phyloP scores from a whole-genome alignment of 2,329 filamentous ascomycete genomes.

The Penicillium expansum region DNA sequence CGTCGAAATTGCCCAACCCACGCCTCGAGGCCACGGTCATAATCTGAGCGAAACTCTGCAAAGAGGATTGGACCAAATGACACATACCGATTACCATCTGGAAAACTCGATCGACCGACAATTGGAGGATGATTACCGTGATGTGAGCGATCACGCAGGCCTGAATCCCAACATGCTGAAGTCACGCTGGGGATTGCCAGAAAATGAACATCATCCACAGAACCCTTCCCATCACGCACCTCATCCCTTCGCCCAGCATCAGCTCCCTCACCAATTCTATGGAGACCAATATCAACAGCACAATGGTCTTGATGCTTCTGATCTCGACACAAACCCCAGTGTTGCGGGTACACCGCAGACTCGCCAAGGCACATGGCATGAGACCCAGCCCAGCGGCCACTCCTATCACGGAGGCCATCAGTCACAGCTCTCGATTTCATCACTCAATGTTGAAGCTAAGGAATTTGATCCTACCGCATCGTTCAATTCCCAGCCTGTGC shows the following conservation, averaged over 20 bases:
- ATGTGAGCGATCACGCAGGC: slow-evolving; percentile 27
- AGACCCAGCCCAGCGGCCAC: slow-evolving; percentile 31
- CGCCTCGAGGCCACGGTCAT: slow-evolving; percentile 62
- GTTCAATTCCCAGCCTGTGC: slow-evolving; percentile 48
- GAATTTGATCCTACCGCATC: slow-evolving; percentile 68
- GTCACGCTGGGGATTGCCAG: slow-evolving; percentile 39
- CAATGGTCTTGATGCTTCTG: slow-evolving; percentile 54
- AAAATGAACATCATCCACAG: slow-evolving; percentile 29
- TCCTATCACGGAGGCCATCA: slow-evolving; percentile 52
- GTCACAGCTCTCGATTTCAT: slow-evolving; percentile 69
- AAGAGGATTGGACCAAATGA: slow-evolving; percentile 66
- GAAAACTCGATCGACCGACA: slow-evolving; percentile 77
- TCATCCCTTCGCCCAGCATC: slow-evolving; percentile 27
- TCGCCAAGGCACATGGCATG: slow-evolving; percentile 35
- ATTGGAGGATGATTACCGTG: slow-evolving; percentile 70
- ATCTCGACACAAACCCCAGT: slow-evolving; percentile 72
- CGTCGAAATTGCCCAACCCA: slow-evolving; percentile 59
- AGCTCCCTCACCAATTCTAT: slow-evolving; percentile 37
- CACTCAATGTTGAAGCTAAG: slow-evolving; percentile 82
- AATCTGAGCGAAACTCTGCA: slow-evolving; percentile 77
- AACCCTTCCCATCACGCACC: slow-evolving; percentile 20
- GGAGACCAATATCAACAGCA: slow-evolving; percentile 33
- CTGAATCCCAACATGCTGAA: slow-evolving; percentile 32
- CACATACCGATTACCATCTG: slow-evolving; percentile 76
- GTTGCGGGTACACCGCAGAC: slow-evolving; percentile 62